phyloP scores from a whole-genome alignment of 139 green algal species.

The Microglena sp. region DNA sequence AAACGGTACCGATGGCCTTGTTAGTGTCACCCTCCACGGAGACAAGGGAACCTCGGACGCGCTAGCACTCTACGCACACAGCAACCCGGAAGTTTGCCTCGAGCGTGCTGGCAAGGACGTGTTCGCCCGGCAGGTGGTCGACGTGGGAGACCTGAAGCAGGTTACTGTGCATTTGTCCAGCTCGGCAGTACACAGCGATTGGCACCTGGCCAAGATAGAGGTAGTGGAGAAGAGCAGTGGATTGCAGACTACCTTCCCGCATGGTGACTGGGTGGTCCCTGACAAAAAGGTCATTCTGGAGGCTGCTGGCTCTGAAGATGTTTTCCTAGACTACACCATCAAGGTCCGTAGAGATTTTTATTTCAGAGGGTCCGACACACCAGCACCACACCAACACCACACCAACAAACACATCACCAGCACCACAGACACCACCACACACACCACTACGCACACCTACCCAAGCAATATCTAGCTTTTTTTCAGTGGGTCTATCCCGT shows the following conservation, averaged over 20 bases:
- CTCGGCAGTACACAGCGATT: background rate
- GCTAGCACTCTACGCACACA: too few relatives aligned
- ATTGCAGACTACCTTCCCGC: constrained; percentile 3
- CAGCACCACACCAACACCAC: too few relatives aligned
- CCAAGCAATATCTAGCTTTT: too few relatives aligned
- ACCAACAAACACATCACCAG: too few relatives aligned
- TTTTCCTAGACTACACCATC: background rate
- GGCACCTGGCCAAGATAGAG: constrained; percentile 6
- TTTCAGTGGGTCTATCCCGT: too few relatives aligned
- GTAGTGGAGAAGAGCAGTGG: constrained; percentile 1
- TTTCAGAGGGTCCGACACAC: too few relatives aligned
- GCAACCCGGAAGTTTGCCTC: too few relatives aligned
- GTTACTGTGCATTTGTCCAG: background rate
- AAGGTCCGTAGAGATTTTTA: background rate
- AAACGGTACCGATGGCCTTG: constrained; percentile 5
- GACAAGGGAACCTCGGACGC: too few relatives aligned
- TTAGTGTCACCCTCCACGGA: background rate
- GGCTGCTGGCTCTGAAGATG: background rate
- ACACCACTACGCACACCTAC: too few relatives aligned
- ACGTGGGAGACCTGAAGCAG: constrained; percentile 4
- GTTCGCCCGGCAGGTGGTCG: too few relatives aligned
- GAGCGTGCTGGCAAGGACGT: too few relatives aligned
- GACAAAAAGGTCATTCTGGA: background rate
- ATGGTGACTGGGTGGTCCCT: constrained; percentile 1
- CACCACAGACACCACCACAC: too few relatives aligned